Conservation (phyloP, 78 protist genomes). For the Dictyostelium firmibasis region DNA sequence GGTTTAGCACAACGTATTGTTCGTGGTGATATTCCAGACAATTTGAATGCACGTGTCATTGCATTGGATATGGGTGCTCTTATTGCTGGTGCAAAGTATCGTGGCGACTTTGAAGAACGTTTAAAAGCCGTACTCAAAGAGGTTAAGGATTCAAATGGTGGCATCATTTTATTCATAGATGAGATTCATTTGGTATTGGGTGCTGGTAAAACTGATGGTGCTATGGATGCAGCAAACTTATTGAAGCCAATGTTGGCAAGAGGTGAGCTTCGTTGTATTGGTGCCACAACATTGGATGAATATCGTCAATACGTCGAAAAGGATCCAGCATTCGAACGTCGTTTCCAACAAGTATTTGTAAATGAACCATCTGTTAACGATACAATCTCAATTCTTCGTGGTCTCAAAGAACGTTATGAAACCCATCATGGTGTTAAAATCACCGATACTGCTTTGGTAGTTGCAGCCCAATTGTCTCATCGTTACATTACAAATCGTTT, state of each 20-base stretch:
- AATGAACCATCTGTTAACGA: constrained; percentile 96
- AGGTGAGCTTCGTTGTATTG: constrained; percentile 98
- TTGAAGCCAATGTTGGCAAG: constrained; percentile 99
- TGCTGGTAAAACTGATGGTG: constrained; percentile 97
- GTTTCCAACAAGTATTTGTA: constrained; percentile 97
- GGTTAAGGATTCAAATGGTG: constrained; percentile 91
- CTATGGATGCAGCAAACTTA: constrained; percentile 99
- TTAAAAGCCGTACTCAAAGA: constrained; percentile 97
- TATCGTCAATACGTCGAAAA: constrained; percentile 97
- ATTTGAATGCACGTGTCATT: constrained; percentile 86
- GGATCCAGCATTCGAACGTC: constrained; percentile 98
- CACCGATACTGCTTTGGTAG: constrained; percentile 96
- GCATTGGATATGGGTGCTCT: constrained; percentile 98
- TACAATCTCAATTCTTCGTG: constrained; percentile 98
- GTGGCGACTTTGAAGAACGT: constrained; percentile 99
- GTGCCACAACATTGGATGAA: constrained; percentile 99
- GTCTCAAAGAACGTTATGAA: constrained; percentile 94
- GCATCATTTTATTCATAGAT: constrained; percentile 98
- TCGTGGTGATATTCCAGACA: constrained; percentile 97
- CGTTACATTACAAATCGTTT: constrained; percentile 96
- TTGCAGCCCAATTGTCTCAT: constrained; percentile 93
- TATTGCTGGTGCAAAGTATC: constrained; percentile 98
- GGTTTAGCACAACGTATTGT: constrained; percentile 99
- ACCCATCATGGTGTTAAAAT: constrained; percentile 97
- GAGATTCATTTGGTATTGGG: constrained; percentile 99